A percentile compares a stretch with the other conserved stretches of the same genome.
These are phyloP conservation scores for Elongisporangium undulatum DNA, from an alignment of 352 stramenopile genomes.

Conservation along the genomic window DNA sequence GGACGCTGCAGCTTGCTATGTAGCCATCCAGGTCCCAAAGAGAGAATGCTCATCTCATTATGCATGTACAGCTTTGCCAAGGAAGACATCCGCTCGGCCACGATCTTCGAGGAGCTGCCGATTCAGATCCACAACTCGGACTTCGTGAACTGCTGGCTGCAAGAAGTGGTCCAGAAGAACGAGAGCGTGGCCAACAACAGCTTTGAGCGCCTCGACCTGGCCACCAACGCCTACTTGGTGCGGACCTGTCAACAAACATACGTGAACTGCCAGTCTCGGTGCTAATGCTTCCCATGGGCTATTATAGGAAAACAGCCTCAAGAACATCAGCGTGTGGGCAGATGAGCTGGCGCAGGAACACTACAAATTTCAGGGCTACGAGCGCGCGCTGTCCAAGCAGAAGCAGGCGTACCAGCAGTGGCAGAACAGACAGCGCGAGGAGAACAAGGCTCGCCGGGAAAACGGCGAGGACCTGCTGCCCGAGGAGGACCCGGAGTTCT, in stretches of 20 bases:
- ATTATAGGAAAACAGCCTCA: constrained; percentile 92
- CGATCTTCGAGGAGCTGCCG: constrained; percentile 95
- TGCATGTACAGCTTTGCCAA: constrained; percentile 53
- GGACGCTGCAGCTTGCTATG: not conserved
- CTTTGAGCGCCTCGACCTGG: constrained; percentile 96
- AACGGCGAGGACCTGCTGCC: constrained; percentile 71
- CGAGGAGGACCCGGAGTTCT: constrained; percentile 83
- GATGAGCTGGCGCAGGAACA: constrained; percentile 97
- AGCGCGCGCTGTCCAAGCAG: constrained; percentile 85
- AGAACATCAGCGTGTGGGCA: constrained; percentile 97
- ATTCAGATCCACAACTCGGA: constrained; percentile 95
- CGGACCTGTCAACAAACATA: constrained; percentile 1
- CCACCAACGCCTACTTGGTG: constrained; percentile 92
- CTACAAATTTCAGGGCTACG: constrained; percentile 90
- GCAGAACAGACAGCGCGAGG: constrained; percentile 82
- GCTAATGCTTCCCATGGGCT: constrained; percentile 12
- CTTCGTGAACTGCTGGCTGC: constrained; percentile 92
- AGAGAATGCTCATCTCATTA: not conserved
- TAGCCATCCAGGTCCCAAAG: not conserved
- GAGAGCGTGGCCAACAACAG: constrained; percentile 65
- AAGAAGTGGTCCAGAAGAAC: constrained; percentile 75
- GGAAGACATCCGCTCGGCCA: constrained; percentile 76
- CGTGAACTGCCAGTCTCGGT: not conserved
- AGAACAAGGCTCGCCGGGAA: constrained; percentile 85
- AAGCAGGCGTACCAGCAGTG: constrained; percentile 80